These are phyloP conservation scores for Hygrocybe punicea DNA, from an alignment of 768 basidiomycete genomes.

Conservation along the genomic window DNA sequence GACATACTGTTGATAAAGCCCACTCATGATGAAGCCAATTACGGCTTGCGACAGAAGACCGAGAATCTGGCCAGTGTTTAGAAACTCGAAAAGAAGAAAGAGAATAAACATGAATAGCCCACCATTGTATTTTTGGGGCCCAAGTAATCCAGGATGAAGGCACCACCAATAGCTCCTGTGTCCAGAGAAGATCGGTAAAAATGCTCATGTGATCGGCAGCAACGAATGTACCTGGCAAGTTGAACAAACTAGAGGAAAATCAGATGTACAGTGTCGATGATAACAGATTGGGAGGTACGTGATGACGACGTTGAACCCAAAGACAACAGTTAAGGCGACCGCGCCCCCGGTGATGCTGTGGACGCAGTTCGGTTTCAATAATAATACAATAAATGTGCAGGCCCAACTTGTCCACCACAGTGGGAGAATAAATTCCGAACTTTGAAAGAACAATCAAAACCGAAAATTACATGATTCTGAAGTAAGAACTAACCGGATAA, in stretches of 20 bases:
- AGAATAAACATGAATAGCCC: background rate
- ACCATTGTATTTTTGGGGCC: slow-evolving; percentile 79
- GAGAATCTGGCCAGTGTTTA: slow-evolving; percentile 44
- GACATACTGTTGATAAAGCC: slow-evolving; percentile 56
- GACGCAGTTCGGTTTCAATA: background rate
- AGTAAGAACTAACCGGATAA: slow-evolving; percentile 53
- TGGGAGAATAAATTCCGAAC: slow-evolving; percentile 81
- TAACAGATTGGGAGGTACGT: slow-evolving; percentile 49
- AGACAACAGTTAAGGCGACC: slow-evolving; percentile 53
- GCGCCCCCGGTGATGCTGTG: slow-evolving; percentile 56
- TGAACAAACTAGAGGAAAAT: slow-evolving; percentile 30
- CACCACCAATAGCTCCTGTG: slow-evolving; percentile 66
- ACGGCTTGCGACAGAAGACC: slow-evolving; percentile 67
- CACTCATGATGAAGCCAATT: slow-evolving; percentile 89
- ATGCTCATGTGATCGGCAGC: background rate
- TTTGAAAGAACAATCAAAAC: slow-evolving; percentile 23
- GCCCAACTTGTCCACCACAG: slow-evolving; percentile 61
- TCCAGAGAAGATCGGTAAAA: slow-evolving; percentile 29
- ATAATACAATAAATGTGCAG: background rate
- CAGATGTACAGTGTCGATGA: background rate
- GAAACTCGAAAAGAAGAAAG: background rate
- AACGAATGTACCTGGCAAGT: slow-evolving; percentile 34
- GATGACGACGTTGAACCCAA: slow-evolving; percentile 85
- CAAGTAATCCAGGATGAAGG: slow-evolving; percentile 70
- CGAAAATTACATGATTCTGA: background rate